Conservation (phyloP, 805 yeast genomes). For the Lachancea thermotolerans region DNA sequence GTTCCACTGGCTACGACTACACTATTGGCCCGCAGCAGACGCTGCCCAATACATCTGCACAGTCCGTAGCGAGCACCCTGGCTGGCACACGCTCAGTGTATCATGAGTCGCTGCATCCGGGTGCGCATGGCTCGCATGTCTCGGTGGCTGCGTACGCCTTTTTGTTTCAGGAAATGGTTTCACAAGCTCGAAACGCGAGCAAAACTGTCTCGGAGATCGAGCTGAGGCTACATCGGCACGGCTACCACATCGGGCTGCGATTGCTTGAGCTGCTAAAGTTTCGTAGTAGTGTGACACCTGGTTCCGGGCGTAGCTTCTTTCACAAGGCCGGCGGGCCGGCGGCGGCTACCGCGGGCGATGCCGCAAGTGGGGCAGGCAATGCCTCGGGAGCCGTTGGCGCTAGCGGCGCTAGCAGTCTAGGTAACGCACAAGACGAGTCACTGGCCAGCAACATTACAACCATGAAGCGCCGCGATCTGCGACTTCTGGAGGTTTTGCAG, state of each 20-base stretch:
- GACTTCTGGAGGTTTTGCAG: constrained; percentile 61
- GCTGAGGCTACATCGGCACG: constrained; percentile 56
- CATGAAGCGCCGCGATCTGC: constrained; percentile 46
- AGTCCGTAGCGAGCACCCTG: constrained; percentile 1
- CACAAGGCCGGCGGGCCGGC: neutral
- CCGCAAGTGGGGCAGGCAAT: neutral
- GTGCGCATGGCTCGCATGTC: constrained; percentile 39
- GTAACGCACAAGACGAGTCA: constrained; percentile 12
- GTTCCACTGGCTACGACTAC: constrained; percentile 22
- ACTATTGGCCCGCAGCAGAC: constrained; percentile 28
- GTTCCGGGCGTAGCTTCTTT: constrained; percentile 3
- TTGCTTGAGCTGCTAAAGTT: constrained; percentile 50
- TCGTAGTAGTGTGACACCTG: constrained; percentile 25
- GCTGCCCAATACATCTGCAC: constrained; percentile 14
- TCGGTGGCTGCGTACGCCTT: constrained; percentile 63
- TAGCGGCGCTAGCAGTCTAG: neutral
- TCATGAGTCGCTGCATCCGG: constrained; percentile 20
- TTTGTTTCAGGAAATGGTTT: constrained; percentile 65
- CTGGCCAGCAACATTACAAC: constrained; percentile 19
- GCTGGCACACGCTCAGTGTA: constrained; percentile 17
- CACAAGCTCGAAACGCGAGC: constrained; percentile 52
- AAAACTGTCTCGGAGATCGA: constrained; percentile 61
- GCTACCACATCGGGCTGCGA: constrained; percentile 68
- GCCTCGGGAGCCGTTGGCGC: neutral
- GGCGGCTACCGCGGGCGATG: neutral